Percentiles rank a stretch among this genome's conserved stretches.
phyloP scores from a whole-genome alignment of 169 alveolate species.

The Miamiensis avidus region DNA sequence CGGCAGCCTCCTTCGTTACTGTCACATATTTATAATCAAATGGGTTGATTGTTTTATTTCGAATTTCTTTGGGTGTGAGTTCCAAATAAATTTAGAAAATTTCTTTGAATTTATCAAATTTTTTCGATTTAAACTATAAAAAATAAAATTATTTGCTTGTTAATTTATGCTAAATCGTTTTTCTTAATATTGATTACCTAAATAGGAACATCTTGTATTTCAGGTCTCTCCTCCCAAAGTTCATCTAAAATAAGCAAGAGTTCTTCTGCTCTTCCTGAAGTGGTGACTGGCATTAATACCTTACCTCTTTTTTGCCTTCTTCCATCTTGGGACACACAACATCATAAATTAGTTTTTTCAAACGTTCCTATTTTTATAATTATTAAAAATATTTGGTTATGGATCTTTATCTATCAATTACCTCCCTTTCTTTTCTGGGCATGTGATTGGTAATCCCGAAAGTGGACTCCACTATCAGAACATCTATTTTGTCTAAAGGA shows the following conservation, averaged over 20 bases:
- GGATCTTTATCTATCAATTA: no score
- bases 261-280: constrained; percentile 96
- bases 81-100: constrained; percentile 92
- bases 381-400: constrained; percentile 87
- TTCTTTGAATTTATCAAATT: constrained; percentile 93
- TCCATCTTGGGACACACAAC: constrained; percentile 58
- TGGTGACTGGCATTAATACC: constrained; percentile 96
- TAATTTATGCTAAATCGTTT: no score
- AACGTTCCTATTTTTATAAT: no score
- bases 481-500: constrained; percentile 94
- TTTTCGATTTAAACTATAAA: constrained; percentile 94
- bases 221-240: constrained; percentile 93
- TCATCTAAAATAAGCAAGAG: constrained; percentile 94
- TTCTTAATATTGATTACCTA: no score
- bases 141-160: no score
- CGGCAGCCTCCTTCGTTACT: constrained; percentile 46
- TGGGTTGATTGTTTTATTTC: constrained; percentile 10
- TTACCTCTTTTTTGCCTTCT: constrained; percentile 92
- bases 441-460: constrained; percentile 98
- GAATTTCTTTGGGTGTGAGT: constrained; percentile 9
- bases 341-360: not conserved
- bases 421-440: constrained; percentile 94
- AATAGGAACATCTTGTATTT: constrained; percentile 92
- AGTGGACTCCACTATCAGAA: constrained; percentile 97
- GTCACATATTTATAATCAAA: constrained; percentile 13